Evolutionary conservation across 83 land plant species (phyloP).

Genomic region (Larix sibirica): DNA sequence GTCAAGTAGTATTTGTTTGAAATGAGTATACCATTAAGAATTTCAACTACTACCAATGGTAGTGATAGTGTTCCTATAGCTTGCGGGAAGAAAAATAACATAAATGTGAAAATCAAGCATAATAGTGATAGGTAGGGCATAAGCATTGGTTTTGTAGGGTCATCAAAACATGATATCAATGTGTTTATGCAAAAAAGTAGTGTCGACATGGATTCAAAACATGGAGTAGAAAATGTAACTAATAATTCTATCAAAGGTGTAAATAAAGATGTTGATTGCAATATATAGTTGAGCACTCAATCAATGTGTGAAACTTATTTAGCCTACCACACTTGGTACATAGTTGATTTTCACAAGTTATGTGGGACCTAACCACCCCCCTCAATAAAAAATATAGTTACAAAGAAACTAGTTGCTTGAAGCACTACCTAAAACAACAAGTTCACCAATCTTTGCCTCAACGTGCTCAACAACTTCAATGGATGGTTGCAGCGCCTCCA

Average conservation of each 20-base stretch:
- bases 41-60: neutral
- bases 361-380: no score
- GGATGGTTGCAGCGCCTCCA: no score
- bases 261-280: neutral
- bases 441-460: no score
- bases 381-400: no score
- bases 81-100: slow-evolving; percentile 7
- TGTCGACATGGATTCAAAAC: neutral
- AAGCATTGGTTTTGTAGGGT: neutral
- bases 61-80: neutral
- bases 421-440: no score
- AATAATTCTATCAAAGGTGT: neutral
- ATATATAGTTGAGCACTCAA: no score
- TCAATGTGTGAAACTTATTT: no score
- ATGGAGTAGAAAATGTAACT: neutral
- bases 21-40: neutral
- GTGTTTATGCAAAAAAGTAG: neutral
- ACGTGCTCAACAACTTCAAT: no score
- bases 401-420: no score
- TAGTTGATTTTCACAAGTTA: no score
- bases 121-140: slow-evolving; percentile 21
- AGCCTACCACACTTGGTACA: no score
- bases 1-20: neutral
- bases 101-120: slow-evolving; percentile 38
- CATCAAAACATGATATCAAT: neutral